Conservation (phyloP, 257 asterid species). For the Solanum peruvianum region DNA sequence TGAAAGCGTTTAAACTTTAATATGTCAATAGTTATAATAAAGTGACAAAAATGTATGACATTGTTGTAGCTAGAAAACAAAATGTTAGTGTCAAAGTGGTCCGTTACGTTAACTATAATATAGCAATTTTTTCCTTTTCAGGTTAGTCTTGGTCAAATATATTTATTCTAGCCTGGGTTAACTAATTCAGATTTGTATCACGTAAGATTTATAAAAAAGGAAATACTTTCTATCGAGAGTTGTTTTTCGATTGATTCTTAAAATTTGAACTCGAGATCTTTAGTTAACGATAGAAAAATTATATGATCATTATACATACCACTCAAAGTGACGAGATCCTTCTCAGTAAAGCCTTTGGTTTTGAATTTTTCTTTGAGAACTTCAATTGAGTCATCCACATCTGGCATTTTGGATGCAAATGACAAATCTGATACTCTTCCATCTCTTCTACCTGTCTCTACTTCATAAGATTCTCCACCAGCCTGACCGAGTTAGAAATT, state of each 20-base stretch:
- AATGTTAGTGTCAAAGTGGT: neutral
- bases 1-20: neutral
- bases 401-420: slow-evolving; percentile 31
- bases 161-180: too few relatives aligned
- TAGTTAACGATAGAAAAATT: neutral
- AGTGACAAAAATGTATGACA: neutral
- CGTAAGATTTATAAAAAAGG: neutral
- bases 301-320: slow-evolving; percentile 4
- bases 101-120: neutral
- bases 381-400: slow-evolving; percentile 22
- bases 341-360: slow-evolving; percentile 17
- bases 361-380: slow-evolving; percentile 24
- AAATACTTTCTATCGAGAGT: neutral
- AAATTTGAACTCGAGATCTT: neutral
- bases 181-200: neutral
- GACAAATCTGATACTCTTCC: slow-evolving; percentile 15
- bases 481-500: neutral
- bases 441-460: slow-evolving; percentile 41
- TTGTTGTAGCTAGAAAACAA: neutral
- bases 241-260: neutral
- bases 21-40: neutral
- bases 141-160: too few relatives aligned
- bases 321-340: slow-evolving; percentile 30
- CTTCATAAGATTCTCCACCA: slow-evolving; percentile 28
- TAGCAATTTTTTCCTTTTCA: neutral